Conservation (phyloP, 1,284 basidiomycete genomes). For the Dichomitus squalens region DNA sequence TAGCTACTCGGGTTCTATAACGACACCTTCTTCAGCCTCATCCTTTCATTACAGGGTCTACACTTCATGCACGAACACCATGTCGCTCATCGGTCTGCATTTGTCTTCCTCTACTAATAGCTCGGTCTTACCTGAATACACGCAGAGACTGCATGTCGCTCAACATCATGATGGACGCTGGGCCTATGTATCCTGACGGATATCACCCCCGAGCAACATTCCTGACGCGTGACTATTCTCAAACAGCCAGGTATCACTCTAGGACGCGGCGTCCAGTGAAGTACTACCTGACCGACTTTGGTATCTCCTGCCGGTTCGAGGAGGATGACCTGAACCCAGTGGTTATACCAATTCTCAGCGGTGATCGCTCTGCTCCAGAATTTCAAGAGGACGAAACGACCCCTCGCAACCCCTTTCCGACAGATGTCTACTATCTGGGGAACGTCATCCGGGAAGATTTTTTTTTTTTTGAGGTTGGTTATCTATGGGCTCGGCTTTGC, state of each 20-base stretch:
- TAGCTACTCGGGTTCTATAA: conserved; percentile 11
- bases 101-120: no score
- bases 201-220: no score
- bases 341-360: no score
- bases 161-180: conserved; percentile 42
- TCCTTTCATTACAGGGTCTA: conserved; percentile 20
- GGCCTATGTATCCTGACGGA: conserved; percentile 26
- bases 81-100: conserved; percentile 28
- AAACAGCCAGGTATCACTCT: no score
- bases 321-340: conserved; percentile 19
- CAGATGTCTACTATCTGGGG: conserved; percentile 33
- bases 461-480: conserved; percentile 13
- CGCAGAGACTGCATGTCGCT: conserved; percentile 38
- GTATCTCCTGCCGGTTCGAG: conserved; percentile 13
- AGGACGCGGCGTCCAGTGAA: no score
- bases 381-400: conserved; percentile 29
- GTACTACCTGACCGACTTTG: no score
- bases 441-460: conserved; percentile 33
- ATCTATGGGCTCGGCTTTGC: conserved; percentile 18
- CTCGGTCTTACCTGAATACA: neutral
- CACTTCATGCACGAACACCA: conserved; percentile 26
- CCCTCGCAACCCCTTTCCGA: conserved; percentile 32
- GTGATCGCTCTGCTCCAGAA: no score
- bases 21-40: neutral
- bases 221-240: no score